Conservation (phyloP, 2,329 filamentous ascomycete genomes). For the Leptographium procerum region DNA sequence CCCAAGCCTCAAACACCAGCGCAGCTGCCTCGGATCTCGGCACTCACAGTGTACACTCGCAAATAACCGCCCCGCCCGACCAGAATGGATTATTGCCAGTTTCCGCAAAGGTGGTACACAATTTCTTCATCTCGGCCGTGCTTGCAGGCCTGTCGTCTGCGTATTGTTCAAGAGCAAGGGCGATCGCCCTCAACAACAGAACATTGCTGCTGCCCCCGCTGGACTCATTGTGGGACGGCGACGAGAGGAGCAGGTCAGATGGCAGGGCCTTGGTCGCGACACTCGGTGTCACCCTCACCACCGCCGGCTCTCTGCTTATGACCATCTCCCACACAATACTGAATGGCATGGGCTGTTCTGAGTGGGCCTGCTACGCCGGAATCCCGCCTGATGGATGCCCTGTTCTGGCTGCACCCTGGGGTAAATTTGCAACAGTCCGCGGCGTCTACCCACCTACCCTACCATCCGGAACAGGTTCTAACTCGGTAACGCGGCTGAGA, state of each 20-base stretch:
- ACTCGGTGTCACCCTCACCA: slow-evolving; percentile 43
- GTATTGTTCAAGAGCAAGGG: slow-evolving; percentile 36
- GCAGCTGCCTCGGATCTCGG: not conserved
- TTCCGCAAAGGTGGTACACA: slow-evolving; percentile 35
- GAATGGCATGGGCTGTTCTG: slow-evolving; percentile 33
- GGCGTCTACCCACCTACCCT: slow-evolving; percentile 15
- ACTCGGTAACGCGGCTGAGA: not conserved
- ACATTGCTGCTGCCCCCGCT: slow-evolving; percentile 35
- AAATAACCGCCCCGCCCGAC: slow-evolving; percentile 10
- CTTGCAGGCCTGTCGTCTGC: slow-evolving; percentile 36
- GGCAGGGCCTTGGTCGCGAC: slow-evolving; percentile 31
- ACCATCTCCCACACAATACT: slow-evolving; percentile 36
- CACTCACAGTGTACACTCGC: not conserved
- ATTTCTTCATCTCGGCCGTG: slow-evolving; percentile 42
- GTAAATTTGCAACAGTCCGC: slow-evolving; percentile 33
- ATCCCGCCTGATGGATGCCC: slow-evolving; percentile 29
- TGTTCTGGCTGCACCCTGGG: slow-evolving; percentile 44
- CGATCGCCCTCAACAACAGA: slow-evolving; percentile 41
- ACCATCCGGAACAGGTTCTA: not conserved
- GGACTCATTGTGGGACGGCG: slow-evolving; percentile 18
- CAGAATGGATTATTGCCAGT: slow-evolving; percentile 18
- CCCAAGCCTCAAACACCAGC: not conserved
- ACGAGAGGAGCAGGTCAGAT: slow-evolving; percentile 12
- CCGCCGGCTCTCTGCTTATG: slow-evolving; percentile 41
- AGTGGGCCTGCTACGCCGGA: slow-evolving; percentile 29